phyloP scores from a whole-genome alignment of 306 rosid genomes.

The Sesbania bispinosa region DNA sequence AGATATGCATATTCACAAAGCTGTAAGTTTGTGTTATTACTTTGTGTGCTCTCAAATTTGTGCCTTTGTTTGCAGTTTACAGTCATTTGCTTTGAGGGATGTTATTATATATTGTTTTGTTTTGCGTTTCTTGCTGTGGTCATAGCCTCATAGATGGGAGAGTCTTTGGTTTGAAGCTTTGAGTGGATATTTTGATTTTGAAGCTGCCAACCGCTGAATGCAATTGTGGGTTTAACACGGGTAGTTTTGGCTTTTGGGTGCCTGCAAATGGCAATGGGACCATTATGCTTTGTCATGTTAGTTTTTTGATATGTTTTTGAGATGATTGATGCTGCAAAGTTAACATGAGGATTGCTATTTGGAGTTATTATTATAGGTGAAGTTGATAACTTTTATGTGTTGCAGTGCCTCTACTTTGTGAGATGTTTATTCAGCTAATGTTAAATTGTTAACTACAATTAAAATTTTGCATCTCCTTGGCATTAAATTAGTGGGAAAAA shows the following conservation, averaged over 20 bases:
- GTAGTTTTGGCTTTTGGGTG: neutral
- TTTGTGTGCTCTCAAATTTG: neutral
- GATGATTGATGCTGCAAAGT: neutral
- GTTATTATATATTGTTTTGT: neutral
- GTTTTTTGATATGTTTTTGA: neutral
- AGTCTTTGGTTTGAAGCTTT: neutral
- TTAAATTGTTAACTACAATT: no score
- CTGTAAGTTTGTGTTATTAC: conserved; percentile 46
- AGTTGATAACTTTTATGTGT: no score
- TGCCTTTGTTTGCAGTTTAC: neutral
- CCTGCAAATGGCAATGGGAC: neutral
- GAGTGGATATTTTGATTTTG: neutral
- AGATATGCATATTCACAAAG: conserved; percentile 91
- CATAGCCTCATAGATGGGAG: neutral
- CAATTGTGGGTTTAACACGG: neutral
- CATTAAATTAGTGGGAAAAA: no score
- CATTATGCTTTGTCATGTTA: neutral
- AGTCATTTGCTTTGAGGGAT: neutral
- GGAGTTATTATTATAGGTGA: neutral
- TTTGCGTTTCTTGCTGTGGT: neutral
- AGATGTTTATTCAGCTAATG: no score
- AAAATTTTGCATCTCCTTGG: no score
- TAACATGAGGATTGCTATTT: neutral
- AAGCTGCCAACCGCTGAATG: neutral
- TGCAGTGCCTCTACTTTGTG: no score